These are phyloP conservation scores for Acacia concinna DNA, from an alignment of 331 rosid genomes.

Conservation along the genomic window DNA sequence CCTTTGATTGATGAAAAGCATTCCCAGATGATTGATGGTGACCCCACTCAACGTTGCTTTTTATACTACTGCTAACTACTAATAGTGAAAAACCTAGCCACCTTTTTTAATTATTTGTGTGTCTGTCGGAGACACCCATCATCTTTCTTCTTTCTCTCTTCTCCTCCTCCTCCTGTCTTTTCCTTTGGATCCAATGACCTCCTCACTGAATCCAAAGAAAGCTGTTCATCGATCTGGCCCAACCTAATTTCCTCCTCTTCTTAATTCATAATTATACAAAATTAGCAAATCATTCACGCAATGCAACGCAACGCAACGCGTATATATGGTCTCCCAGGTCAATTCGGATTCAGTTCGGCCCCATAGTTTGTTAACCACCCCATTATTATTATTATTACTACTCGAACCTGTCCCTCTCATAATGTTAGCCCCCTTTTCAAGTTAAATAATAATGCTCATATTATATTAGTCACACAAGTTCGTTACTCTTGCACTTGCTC, in stretches of 20 bases:
- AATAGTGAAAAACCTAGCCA: too few species aligned
- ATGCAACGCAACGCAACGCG: too few species aligned
- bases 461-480: slow-evolving; percentile 13
- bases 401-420: slow-evolving; percentile 25
- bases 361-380: slow-evolving; percentile 42
- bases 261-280: background rate
- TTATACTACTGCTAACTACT: too few species aligned
- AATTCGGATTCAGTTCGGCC: slow-evolving; percentile 42
- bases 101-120: slow-evolving; percentile 25
- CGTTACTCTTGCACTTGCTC: background rate
- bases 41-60: slow-evolving; percentile 29
- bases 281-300: slow-evolving; percentile 1
- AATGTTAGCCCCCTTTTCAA: slow-evolving; percentile 22
- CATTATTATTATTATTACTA: too few species aligned
- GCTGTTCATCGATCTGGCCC: too few species aligned
- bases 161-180: slow-evolving; percentile 41
- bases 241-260: background rate
- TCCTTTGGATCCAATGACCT: slow-evolving; percentile 51
- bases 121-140: slow-evolving; percentile 44
- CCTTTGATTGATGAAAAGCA: slow-evolving; percentile 30
- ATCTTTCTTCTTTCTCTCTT: slow-evolving; percentile 42
- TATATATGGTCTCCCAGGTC: slow-evolving; percentile 27
- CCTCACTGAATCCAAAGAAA: slow-evolving; percentile 72
- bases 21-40: slow-evolving; percentile 37
- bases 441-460: slow-evolving; percentile 17